phyloP scores from a whole-genome alignment of 768 basidiomycete species.

The Terana coerulea region DNA sequence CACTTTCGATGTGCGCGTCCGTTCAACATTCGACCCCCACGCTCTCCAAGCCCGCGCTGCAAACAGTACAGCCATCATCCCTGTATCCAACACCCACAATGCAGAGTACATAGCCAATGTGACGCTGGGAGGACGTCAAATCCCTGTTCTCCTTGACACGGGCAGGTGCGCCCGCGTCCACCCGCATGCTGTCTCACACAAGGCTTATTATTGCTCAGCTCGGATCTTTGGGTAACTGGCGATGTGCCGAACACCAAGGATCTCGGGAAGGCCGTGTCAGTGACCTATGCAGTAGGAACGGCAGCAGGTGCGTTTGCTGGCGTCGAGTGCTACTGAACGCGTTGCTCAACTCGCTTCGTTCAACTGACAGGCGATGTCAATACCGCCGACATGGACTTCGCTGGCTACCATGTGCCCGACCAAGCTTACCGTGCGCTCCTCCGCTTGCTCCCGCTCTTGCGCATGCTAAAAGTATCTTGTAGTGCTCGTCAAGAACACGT shows the following conservation, averaged over 20 bases:
- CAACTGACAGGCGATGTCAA: conserved; percentile 58
- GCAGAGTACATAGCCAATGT: conserved; percentile 71
- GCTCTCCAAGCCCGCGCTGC: conserved; percentile 14
- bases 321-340: neutral
- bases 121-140: conserved; percentile 53
- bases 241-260: conserved; percentile 47
- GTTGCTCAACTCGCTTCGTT: neutral
- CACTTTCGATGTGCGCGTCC: conserved; percentile 30
- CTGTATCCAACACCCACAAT: conserved; percentile 64
- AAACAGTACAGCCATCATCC: conserved; percentile 29
- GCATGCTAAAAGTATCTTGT: neutral
- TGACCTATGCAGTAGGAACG: conserved; percentile 68
- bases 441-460: neutral
- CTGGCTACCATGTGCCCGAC: conserved; percentile 50
- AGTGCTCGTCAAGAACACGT: conserved; percentile 66
- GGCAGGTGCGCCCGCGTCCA: conserved; percentile 52
- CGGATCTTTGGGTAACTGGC: conserved; percentile 70
- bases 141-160: conserved; percentile 69
- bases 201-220: conserved; percentile 36
- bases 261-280: conserved; percentile 49
- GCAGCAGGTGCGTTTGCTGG: conserved; percentile 45
- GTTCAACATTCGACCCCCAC: conserved; percentile 11
- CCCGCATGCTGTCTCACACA: neutral
- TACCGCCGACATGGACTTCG: conserved; percentile 49
- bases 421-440: conserved; percentile 34